Evolutionary conservation across 768 basidiomycete genomes (phyloP), one percentile per base, ranked within the genome.

Genomic region (Pulveroboletus sp.): DNA sequence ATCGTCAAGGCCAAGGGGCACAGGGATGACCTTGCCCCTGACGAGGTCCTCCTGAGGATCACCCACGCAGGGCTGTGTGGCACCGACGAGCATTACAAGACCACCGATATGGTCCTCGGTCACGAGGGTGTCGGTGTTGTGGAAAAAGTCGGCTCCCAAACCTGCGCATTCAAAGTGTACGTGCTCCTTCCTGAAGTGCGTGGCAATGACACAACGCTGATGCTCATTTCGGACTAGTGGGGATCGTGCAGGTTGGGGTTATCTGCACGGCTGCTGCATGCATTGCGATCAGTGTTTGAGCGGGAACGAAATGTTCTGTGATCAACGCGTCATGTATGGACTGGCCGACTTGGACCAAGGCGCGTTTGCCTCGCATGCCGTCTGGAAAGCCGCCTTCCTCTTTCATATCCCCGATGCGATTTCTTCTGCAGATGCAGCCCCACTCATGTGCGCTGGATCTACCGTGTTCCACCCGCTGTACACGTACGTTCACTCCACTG

Each of bases 101-200:
- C 44, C 11, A 41, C 22, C 6, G 69, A 70, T 41, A 70, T 69
- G 54, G 71, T 71, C 11, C 68, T 73, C 30, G 70, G 73, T 6
- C 73, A 73, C 39, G 72, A 73, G 56, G 73, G 72, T 7, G 48
- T 71, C 2, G 73, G 65, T 5, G 12, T 69, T 22, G 64, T 73
- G 26, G 53, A 72, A 31, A 46, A 62, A 27, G 52, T 72, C 39
- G 72, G 72, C 2, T 26, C 49, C 2, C 45, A 50, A 16, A 73
- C 73, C 22, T 17, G 51, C 37, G 19, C 43, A 9, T 74, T 74
- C 63, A 68, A 68, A 56, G 54, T 60, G 56, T 69, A 62, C 14
- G 70, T 60, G 23, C 43, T 35, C 17, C 55, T 43, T 41, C 45
- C 29, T 29, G 5, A 11, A 10, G 42, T 22, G n/a, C 11, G 8